Percentiles rank a stretch among this genome's conserved stretches.
Evolutionary conservation across 768 basidiomycete genomes (phyloP).

Genomic region (Imleria badia): DNA sequence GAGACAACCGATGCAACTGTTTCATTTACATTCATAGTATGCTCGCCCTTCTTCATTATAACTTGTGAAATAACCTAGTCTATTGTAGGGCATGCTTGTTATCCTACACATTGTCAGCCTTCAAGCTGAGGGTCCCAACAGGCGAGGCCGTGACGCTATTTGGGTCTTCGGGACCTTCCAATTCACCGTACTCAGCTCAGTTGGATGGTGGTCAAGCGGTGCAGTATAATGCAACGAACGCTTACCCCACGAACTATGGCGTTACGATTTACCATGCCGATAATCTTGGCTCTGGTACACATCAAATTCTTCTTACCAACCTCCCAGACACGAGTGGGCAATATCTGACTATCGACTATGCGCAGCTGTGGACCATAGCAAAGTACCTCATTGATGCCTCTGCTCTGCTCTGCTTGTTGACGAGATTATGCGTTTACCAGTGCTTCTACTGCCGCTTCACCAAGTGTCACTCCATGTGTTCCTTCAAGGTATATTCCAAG

Average conservation of each 20-base stretch:
- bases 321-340: constrained; percentile 23
- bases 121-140: constrained; percentile 8
- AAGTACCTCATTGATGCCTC: constrained; percentile 13
- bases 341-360: constrained; percentile 34
- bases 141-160: constrained; percentile 48
- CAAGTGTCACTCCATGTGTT: background rate
- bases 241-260: constrained; percentile 22
- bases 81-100: constrained; percentile 22
- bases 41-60: constrained; percentile 5
- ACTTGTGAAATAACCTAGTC: background rate
- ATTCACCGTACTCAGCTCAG: constrained; percentile 36
- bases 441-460: background rate
- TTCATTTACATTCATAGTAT: constrained; percentile 41
- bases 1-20: constrained; percentile 32
- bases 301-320: constrained; percentile 35
- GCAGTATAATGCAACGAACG: constrained; percentile 18
- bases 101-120: background rate
- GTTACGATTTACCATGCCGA: constrained; percentile 33
- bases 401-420: background rate
- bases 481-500: constrained; percentile 7
- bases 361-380: constrained; percentile 20
- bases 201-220: constrained; percentile 30
- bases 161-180: constrained; percentile 39
- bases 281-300: constrained; percentile 40
- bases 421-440: background rate